Conservation (phyloP, 352 stramenopile genomes). For the Phytophthora crassamura region DNA sequence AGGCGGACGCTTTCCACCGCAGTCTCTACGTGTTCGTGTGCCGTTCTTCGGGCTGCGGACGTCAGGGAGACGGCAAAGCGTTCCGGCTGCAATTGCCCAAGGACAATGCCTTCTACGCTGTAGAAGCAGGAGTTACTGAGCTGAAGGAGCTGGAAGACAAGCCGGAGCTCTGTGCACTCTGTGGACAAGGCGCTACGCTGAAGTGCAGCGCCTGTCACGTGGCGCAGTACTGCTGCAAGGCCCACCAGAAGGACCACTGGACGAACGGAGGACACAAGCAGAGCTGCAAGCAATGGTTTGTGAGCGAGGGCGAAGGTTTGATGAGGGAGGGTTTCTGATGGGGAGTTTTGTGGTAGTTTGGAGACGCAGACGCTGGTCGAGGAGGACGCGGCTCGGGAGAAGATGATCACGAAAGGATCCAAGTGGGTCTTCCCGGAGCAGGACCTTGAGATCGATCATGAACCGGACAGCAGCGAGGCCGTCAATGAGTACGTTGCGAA, state of each 20-base stretch:
- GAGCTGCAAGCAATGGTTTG: conserved; percentile 65
- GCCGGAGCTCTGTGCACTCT: conserved; percentile 58
- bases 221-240: conserved; percentile 80
- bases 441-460: conserved; percentile 80
- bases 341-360: conserved; percentile 22
- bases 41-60: conserved; percentile 62
- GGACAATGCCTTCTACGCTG: conserved; percentile 92
- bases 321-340: neutral
- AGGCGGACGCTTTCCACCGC: conserved; percentile 92
- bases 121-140: conserved; percentile 43
- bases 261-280: conserved; percentile 68
- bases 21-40: conserved; percentile 94
- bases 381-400: conserved; percentile 33
- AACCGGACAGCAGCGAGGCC: conserved; percentile 66
- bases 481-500: conserved; percentile 60
- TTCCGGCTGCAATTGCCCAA: conserved; percentile 90
- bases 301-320: neutral
- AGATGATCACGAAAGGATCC: conserved; percentile 57
- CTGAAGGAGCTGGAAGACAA: conserved; percentile 22
- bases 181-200: conserved; percentile 66
- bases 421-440: conserved; percentile 83
- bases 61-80: conserved; percentile 67
- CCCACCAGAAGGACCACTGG: conserved; percentile 86
- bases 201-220: conserved; percentile 79
- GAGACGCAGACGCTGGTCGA: conserved; percentile 52